phyloP scores from a whole-genome alignment of 2,329 filamentous ascomycete genomes.

The Sporothrix brasiliensis region DNA sequence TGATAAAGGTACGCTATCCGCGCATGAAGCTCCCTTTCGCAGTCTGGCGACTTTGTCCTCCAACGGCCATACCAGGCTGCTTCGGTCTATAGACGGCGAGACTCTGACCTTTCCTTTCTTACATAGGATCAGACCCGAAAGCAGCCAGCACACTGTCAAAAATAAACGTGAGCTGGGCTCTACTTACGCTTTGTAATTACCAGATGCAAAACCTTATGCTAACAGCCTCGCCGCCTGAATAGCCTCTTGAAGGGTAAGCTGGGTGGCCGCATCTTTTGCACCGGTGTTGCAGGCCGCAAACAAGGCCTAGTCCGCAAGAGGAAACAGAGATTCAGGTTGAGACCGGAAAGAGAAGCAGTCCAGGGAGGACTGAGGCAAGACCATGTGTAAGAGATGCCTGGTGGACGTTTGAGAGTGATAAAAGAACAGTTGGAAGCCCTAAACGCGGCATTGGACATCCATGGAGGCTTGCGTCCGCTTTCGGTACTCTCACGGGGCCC shows the following conservation, averaged over 20 bases:
- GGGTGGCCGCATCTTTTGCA: not conserved
- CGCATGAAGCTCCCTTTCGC: no score
- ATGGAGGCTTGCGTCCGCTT: constrained; percentile 27
- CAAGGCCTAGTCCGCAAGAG: not conserved
- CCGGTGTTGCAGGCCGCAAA: not conserved
- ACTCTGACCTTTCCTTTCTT: no score
- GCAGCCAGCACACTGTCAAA: not conserved
- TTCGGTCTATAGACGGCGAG: no score
- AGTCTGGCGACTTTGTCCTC: no score
- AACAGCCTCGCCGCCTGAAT: not conserved
- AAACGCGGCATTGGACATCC: not conserved
- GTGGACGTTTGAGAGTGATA: not conserved
- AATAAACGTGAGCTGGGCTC: not conserved
- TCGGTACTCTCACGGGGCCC: constrained; percentile 22
- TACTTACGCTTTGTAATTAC: not conserved
- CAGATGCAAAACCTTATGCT: not conserved
- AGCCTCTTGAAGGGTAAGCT: not conserved
- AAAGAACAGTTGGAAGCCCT: not conserved
- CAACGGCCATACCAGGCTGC: no score
- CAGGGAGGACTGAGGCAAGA: not conserved
- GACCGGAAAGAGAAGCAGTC: not conserved
- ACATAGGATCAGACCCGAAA: no score
- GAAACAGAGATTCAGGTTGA: not conserved
- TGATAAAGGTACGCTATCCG: no score
- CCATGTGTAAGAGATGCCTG: not conserved